These are phyloP conservation scores for Saposhnikovia divaricata DNA, from an alignment of 129 eudicot genomes.

Conservation along the genomic window DNA sequence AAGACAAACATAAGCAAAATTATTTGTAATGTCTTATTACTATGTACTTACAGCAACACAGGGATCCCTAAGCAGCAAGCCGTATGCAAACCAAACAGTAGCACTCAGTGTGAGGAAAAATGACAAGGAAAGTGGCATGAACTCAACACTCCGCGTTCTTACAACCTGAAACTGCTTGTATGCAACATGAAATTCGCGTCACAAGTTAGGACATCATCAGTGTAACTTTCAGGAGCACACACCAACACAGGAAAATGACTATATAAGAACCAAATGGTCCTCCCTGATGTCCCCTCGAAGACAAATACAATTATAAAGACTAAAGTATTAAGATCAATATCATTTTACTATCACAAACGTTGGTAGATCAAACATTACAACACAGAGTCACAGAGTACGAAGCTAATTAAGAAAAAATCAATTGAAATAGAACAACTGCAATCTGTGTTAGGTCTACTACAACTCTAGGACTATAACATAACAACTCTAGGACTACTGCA, in stretches of 20 bases:
- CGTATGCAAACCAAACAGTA: slow-evolving; percentile 68
- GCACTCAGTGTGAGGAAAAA: slow-evolving; percentile 79
- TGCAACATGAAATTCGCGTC: neutral
- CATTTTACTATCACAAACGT: too few species aligned
- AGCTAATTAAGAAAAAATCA: too few species aligned
- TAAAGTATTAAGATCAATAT: too few species aligned
- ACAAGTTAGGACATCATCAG: slow-evolving; percentile 21
- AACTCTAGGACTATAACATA: too few species aligned
- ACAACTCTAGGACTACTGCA: too few species aligned
- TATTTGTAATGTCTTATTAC: neutral
- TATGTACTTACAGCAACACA: slow-evolving; percentile 53
- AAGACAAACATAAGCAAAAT: neutral
- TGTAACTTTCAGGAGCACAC: slow-evolving; percentile 26
- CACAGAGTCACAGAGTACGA: too few species aligned
- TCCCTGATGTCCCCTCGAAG: slow-evolving; percentile 16
- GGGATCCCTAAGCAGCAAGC: slow-evolving; percentile 40
- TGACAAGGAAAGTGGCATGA: slow-evolving; percentile 81
- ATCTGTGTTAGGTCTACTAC: too few species aligned
- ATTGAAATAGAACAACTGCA: too few species aligned
- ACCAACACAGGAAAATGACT: slow-evolving; percentile 42
- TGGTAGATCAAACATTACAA: too few species aligned
- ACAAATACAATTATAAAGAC: slow-evolving; percentile 4
- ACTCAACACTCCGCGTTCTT: slow-evolving; percentile 63
- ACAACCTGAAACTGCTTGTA: slow-evolving; percentile 54
- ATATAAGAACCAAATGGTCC: slow-evolving; percentile 41